A percentile compares a stretch with the other conserved stretches of the same genome.
Evolutionary conservation across 148 eudicot genomes (phyloP).

Genomic region (Salicornia ramosissima): DNA sequence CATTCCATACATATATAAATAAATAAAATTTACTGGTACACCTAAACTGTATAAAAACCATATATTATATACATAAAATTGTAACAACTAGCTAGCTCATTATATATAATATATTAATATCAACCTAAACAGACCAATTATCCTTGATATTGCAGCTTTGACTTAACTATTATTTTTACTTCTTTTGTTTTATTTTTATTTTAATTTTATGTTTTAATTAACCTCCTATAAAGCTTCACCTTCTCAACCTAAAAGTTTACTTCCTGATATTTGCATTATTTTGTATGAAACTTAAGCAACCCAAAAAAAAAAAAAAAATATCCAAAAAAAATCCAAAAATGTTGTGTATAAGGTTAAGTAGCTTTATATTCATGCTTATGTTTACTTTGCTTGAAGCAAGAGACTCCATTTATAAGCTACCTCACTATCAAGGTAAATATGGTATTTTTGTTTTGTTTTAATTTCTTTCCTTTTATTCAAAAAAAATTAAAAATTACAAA

Average conservation of each 20-base stretch:
- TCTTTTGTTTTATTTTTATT: neutral
- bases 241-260: constrained; percentile 14
- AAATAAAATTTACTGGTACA: neutral
- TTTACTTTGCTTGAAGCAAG: constrained; percentile 36
- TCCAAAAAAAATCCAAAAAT: constrained; percentile 17
- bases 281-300: constrained; percentile 10
- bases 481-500: too few species aligned
- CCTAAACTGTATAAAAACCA: neutral
- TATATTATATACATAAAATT: neutral
- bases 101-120: too few species aligned
- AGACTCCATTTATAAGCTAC: constrained; percentile 21
- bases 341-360: constrained; percentile 24
- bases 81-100: neutral
- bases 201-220: constrained; percentile 6
- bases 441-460: neutral
- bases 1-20: constrained; percentile 13
- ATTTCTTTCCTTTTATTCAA: neutral
- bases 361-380: constrained; percentile 32
- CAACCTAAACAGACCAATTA: constrained; percentile 23
- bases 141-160: constrained; percentile 43
- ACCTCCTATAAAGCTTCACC: constrained; percentile 34
- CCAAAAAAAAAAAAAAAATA: constrained; percentile 12
- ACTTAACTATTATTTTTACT: constrained; percentile 28
- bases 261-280: constrained; percentile 2
- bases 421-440: constrained; percentile 27